Base-by-base conservation (phyloP, 2,329 filamentous ascomycete genomes). In the Apiospora phragmitis region DNA sequence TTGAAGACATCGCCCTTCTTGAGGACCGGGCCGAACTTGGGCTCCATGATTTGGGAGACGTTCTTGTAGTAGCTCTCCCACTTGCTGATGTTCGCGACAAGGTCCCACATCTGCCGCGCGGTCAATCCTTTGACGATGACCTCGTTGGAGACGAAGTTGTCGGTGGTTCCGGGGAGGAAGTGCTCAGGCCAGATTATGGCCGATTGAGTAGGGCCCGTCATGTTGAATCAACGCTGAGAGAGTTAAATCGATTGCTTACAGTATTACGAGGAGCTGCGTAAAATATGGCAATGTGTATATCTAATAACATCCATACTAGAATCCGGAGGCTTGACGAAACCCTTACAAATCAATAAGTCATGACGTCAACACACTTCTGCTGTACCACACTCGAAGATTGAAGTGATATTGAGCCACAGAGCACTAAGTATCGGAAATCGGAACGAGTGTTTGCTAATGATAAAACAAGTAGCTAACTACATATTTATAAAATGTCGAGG, bases 91-190 rank as follows among this genome's bases (percentile, higher is more conserved):
- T 78, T 70, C 43, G 70, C 73, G 5, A 79, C 73, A 7, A 73
- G 73, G 12, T 68, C 67, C 78, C 78, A 79, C 65, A 78, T 74
- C 68, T 78, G 71, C 7, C 70, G 55, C 4, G 77, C 74, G 0
- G 74, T 76, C 68, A 79, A 70, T 26, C 75, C 77, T 45, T 74
- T 75, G 47, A 72, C 76, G 68, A 77, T 76, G 18, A 77, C 72
- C 38, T 79, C 78, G 65, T 79, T 79, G 26, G 76, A 77, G 24
- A 78, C 76, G 43, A 74, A 79, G 67, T 78, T 79, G 70, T 79
- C 77, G 7, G 77, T 78, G 1, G 73, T 76, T 26, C 77, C 77
- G 1, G 77, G 78, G 0, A 76, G 75, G 70, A 73, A 79, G 24
- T 75, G 71, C 45, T 73, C 51, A 2, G 77, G 77, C 78, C 77